phyloP scores from a whole-genome alignment of 495 filamentous ascomycete genomes.

The Rostrohypoxylon terebratum region DNA sequence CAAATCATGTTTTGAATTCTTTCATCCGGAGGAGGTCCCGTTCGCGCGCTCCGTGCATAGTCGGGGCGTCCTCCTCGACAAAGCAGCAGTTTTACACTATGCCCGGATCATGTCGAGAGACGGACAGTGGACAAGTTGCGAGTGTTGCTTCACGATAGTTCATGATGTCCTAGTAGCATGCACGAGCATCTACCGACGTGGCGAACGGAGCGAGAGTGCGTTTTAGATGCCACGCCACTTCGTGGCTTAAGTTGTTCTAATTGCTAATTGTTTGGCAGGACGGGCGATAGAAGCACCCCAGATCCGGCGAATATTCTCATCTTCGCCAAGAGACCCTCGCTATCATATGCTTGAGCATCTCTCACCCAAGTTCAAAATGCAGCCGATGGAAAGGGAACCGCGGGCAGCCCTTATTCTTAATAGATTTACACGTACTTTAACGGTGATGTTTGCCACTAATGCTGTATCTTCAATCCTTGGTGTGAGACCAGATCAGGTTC shows the following conservation, averaged over 20 bases:
- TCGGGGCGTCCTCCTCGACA: slow-evolving; percentile 80
- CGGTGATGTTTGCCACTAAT: slow-evolving; percentile 87
- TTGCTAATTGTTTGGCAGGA: slow-evolving; percentile 61
- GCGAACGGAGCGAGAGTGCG: slow-evolving; percentile 80
- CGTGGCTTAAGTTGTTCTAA: slow-evolving; percentile 18
- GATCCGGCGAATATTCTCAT: slow-evolving; percentile 81
- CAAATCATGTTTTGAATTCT: slow-evolving; percentile 86
- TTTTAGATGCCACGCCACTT: slow-evolving; percentile 31
- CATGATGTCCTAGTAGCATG: slow-evolving; percentile 89
- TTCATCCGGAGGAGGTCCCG: slow-evolving; percentile 83
- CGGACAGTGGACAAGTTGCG: slow-evolving; percentile 82
- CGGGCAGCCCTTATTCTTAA: slow-evolving; percentile 89
- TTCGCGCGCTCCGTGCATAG: slow-evolving; percentile 79
- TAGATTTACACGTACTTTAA: slow-evolving; percentile 83
- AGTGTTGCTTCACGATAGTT: slow-evolving; percentile 90
- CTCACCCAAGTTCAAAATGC: slow-evolving; percentile 81
- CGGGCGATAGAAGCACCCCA: slow-evolving; percentile 83
- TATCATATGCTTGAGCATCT: slow-evolving; percentile 92
- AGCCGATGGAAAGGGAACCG: slow-evolving; percentile 76
- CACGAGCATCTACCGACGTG: slow-evolving; percentile 80
- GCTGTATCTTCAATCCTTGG: slow-evolving; percentile 79
- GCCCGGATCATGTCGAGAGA: slow-evolving; percentile 74
- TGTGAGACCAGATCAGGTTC: slow-evolving; percentile 70
- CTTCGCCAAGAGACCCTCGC: slow-evolving; percentile 83
- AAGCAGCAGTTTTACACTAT: slow-evolving; percentile 86